Evolutionary conservation across 2,329 filamentous ascomycete species (phyloP).

Genomic region (Penicillium sp.): DNA sequence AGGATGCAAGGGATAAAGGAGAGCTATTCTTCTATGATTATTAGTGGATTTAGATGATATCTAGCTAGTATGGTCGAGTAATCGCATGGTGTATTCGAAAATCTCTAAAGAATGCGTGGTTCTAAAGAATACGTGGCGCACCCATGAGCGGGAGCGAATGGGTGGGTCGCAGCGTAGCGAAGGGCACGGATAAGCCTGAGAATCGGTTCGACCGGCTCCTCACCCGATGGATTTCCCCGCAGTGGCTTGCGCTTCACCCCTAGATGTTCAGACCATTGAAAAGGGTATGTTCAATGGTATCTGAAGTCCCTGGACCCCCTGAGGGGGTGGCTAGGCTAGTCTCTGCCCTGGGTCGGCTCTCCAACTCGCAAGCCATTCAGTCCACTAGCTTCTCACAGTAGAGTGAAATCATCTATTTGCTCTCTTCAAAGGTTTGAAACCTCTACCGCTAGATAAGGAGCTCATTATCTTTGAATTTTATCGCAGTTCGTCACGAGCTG

Average conservation of each 20-base stretch:
- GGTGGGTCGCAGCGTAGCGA: too few relatives aligned
- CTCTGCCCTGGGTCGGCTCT: not conserved
- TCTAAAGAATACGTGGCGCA: too few relatives aligned
- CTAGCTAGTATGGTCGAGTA: too few relatives aligned
- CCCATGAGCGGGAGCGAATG: too few relatives aligned
- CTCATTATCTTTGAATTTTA: not conserved
- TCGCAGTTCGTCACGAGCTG: not conserved
- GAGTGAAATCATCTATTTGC: not conserved
- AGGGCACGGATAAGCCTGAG: not conserved
- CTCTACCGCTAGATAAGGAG: too few relatives aligned
- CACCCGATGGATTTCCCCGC: not conserved
- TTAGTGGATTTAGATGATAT: too few relatives aligned
- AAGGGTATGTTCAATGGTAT: not conserved
- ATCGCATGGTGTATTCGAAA: too few relatives aligned
- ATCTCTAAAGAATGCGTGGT: too few relatives aligned
- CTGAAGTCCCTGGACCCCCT: not conserved
- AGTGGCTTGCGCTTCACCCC: not conserved
- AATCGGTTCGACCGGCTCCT: slow-evolving; percentile 1
- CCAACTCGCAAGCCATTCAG: not conserved
- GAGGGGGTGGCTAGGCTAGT: not conserved
- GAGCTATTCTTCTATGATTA: too few relatives aligned
- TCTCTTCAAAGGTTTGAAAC: not conserved
- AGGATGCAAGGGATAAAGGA: too few relatives aligned
- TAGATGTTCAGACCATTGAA: not conserved
- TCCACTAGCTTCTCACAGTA: not conserved